Evolutionary conservation across 768 basidiomycete genomes (phyloP).

Genomic region (Boletus reticulatus): DNA sequence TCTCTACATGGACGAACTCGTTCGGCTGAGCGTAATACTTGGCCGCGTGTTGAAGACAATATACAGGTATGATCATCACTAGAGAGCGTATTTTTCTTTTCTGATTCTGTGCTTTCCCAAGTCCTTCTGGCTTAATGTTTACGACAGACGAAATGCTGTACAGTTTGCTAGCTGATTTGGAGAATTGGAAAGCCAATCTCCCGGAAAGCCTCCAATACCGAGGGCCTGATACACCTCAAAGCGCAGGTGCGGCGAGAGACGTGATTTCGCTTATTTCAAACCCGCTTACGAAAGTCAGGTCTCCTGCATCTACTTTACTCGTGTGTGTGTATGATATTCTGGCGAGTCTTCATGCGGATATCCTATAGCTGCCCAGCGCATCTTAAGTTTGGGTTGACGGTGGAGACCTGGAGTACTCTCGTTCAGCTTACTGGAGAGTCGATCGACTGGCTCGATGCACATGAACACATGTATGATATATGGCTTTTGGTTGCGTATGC

Average conservation of each 20-base stretch:
- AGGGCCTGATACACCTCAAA: constrained; percentile 62
- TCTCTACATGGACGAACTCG: constrained; percentile 86
- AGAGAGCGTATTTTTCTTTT: neutral
- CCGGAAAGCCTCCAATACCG: constrained; percentile 77
- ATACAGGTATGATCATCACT: constrained; percentile 60
- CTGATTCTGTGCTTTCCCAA: constrained; percentile 27
- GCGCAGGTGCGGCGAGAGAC: constrained; percentile 54
- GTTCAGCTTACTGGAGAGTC: constrained; percentile 72
- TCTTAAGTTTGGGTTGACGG: constrained; percentile 79
- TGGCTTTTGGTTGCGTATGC: constrained; percentile 88
- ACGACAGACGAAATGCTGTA: constrained; percentile 80
- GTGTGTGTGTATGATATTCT: constrained; percentile 94
- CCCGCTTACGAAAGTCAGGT: constrained; percentile 43
- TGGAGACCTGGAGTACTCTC: constrained; percentile 77
- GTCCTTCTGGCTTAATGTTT: constrained; percentile 83
- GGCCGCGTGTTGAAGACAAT: constrained; percentile 91
- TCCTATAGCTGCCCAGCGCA: constrained; percentile 90
- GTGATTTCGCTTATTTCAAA: neutral
- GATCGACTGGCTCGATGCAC: constrained; percentile 85
- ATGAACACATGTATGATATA: constrained; percentile 81
- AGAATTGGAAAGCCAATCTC: constrained; percentile 75
- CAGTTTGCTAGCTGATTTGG: constrained; percentile 59
- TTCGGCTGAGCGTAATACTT: constrained; percentile 86
- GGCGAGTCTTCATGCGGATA: constrained; percentile 98
- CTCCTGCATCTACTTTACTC: constrained; percentile 85